A percentile compares a stretch with the other conserved stretches of the same genome.
These are phyloP conservation scores for Proliferodiscus dingleyae DNA, from an alignment of 2,329 filamentous ascomycete genomes.

Conservation along the genomic window DNA sequence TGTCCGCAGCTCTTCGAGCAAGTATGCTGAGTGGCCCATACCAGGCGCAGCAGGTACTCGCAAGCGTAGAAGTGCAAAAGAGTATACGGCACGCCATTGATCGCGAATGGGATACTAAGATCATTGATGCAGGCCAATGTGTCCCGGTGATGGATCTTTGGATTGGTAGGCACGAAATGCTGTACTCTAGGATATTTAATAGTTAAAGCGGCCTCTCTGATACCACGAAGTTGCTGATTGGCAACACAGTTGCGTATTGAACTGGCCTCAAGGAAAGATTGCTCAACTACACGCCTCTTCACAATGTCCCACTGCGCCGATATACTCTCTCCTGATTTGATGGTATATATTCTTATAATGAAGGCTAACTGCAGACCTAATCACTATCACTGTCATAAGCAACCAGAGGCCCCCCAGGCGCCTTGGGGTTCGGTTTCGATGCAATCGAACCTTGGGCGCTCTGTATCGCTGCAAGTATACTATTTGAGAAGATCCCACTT, in stretches of 20 bases:
- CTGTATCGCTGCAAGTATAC: slow-evolving; percentile 75
- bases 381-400: slow-evolving; percentile 90
- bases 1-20: slow-evolving; percentile 72
- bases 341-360: too few relatives aligned
- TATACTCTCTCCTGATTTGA: too few relatives aligned
- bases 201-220: slow-evolving; percentile 44
- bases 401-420: slow-evolving; percentile 68
- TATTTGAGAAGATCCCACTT: slow-evolving; percentile 73
- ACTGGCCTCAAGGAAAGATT: too few relatives aligned
- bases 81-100: slow-evolving; percentile 55
- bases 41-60: slow-evolving; percentile 69
- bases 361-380: slow-evolving; percentile 12
- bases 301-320: too few relatives aligned
- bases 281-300: too few relatives aligned
- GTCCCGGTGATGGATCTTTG: slow-evolving; percentile 77
- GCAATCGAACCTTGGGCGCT: slow-evolving; percentile 48
- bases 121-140: slow-evolving; percentile 67
- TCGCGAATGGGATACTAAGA: slow-evolving; percentile 51
- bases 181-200: slow-evolving; percentile 85
- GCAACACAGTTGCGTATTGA: too few relatives aligned
- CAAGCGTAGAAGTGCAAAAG: slow-evolving; percentile 51
- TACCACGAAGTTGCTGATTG: not conserved
- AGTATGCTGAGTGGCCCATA: slow-evolving; percentile 78
- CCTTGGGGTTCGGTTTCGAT: slow-evolving; percentile 45
- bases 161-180: slow-evolving; percentile 75